A percentile compares a stretch with the other conserved stretches of the same genome.
These are phyloP conservation scores for Hymenoscyphus linearis DNA, from an alignment of 2,329 filamentous ascomycete genomes.

Conservation along the genomic window DNA sequence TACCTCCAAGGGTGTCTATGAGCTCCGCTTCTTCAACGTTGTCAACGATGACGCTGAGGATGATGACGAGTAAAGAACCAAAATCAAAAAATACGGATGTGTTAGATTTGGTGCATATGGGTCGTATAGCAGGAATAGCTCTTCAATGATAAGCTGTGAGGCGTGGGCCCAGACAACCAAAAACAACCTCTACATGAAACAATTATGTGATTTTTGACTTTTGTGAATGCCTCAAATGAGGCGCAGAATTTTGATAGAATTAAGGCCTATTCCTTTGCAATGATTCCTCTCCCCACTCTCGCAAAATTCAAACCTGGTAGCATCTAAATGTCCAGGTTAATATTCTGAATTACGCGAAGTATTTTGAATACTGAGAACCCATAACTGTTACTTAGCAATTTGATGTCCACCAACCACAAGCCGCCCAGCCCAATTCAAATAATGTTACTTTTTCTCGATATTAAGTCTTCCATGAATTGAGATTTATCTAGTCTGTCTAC, in stretches of 20 bases:
- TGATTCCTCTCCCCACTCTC: too few species aligned
- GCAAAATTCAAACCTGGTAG: too few species aligned
- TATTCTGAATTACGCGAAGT: too few species aligned
- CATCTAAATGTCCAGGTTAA: too few species aligned
- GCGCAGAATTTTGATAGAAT: not conserved
- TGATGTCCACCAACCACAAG: too few species aligned
- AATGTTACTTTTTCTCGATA: not conserved
- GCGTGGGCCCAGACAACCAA: slow-evolving; percentile 5
- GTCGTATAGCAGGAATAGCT: slow-evolving; percentile 15
- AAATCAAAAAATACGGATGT: slow-evolving; percentile 10
- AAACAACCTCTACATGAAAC: not conserved
- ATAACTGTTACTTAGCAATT: too few species aligned
- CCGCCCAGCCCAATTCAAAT: too few species aligned
- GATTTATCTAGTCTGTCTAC: not conserved
- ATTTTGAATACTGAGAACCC: too few species aligned
- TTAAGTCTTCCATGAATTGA: not conserved
- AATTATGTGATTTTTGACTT: not conserved
- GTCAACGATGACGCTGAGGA: slow-evolving; percentile 97
- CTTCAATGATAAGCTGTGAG: slow-evolving; percentile 12
- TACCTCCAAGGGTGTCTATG: slow-evolving; percentile 96
- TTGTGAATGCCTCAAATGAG: not conserved
- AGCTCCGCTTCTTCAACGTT: slow-evolving; percentile 99
- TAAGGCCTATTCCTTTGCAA: not conserved
- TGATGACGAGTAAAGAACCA: slow-evolving; percentile 82
- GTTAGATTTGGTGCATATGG: slow-evolving; percentile 10